phyloP scores from a whole-genome alignment of 2,329 filamentous ascomycete species.

The Ambrosiella cleistominuta region DNA sequence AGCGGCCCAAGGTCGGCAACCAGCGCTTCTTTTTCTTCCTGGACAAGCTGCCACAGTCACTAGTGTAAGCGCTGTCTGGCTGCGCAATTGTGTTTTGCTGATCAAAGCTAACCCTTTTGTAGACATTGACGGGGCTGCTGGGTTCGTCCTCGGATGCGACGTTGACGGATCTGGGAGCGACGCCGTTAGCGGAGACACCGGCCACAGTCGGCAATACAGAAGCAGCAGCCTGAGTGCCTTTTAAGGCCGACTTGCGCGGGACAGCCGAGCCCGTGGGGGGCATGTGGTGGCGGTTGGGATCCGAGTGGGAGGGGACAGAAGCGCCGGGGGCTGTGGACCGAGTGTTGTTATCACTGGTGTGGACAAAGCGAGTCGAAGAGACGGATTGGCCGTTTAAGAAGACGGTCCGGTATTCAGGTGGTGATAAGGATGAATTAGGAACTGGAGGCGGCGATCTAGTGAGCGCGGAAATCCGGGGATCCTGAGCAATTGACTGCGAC shows the following conservation, averaged over 20 bases:
- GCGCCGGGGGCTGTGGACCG: neutral
- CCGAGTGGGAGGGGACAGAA: no score
- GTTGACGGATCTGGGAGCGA: neutral
- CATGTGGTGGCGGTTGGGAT: constrained; percentile 8
- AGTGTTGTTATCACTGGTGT: neutral
- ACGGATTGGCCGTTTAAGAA: neutral
- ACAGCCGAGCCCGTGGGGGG: constrained; percentile 56
- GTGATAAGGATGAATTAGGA: neutral
- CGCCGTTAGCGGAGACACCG: neutral
- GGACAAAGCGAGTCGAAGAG: constrained; percentile 8
- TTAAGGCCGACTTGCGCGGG: constrained; percentile 61
- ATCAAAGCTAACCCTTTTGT: constrained; percentile 11
- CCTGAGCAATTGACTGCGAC: no score
- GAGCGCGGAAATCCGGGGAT: no score
- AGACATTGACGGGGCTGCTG: neutral
- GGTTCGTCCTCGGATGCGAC: neutral
- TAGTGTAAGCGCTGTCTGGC: constrained; percentile 6
- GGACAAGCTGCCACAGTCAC: neutral
- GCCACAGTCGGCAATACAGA: neutral
- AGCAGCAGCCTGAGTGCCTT: constrained; percentile 25
- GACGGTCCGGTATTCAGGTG: constrained; percentile 1
- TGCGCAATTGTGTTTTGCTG: constrained; percentile 9
- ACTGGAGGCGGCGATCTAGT: neutral
- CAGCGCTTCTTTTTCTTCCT: constrained; percentile 9
- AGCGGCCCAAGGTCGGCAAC: constrained; percentile 2